These are phyloP conservation scores for Phytophthora quininea DNA, from an alignment of 352 stramenopile genomes.

Conservation along the genomic window DNA sequence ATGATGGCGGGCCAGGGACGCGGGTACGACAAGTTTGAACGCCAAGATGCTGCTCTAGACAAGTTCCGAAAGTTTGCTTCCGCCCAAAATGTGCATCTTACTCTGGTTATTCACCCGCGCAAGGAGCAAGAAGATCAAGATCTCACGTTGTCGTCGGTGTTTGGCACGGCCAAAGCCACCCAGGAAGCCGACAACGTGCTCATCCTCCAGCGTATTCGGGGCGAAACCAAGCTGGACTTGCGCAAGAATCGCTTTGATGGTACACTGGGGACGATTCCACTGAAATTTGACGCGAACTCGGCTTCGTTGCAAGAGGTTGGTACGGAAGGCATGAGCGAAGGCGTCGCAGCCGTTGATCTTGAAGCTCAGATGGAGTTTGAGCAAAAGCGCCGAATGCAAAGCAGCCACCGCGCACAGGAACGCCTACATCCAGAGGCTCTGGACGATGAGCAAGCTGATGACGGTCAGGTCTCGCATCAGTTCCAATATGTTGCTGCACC, in stretches of 20 bases:
- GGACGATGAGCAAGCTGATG: constrained; percentile 9
- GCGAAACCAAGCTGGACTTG: constrained; percentile 95
- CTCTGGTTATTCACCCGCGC: constrained; percentile 98
- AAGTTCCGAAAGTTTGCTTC: constrained; percentile 97
- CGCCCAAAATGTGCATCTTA: constrained; percentile 98
- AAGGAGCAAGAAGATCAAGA: constrained; percentile 97
- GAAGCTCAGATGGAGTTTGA: constrained; percentile 83
- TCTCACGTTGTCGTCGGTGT: constrained; percentile 96
- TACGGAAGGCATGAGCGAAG: constrained; percentile 70
- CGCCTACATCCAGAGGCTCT: constrained; percentile 11
- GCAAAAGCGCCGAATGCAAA: constrained; percentile 60
- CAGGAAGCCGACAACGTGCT: constrained; percentile 99
- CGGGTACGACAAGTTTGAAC: constrained; percentile 90
- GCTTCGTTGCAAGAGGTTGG: constrained; percentile 72
- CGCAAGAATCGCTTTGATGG: constrained; percentile 97
- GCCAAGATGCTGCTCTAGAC: constrained; percentile 93
- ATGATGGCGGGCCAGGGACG: constrained; percentile 95
- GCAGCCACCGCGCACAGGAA: constrained; percentile 25
- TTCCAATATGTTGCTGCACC: constrained; percentile 36
- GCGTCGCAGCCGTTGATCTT: constrained; percentile 69
- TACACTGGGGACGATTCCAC: constrained; percentile 84
- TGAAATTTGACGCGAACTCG: constrained; percentile 84
- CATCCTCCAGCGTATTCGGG: constrained; percentile 95
- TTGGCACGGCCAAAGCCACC: constrained; percentile 98
- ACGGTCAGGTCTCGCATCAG: constrained; percentile 9